Percentiles rank a stretch among this genome's conserved stretches.
Conservation (phyloP, 148 eudicot species). For the Pouteria glomerata region DNA sequence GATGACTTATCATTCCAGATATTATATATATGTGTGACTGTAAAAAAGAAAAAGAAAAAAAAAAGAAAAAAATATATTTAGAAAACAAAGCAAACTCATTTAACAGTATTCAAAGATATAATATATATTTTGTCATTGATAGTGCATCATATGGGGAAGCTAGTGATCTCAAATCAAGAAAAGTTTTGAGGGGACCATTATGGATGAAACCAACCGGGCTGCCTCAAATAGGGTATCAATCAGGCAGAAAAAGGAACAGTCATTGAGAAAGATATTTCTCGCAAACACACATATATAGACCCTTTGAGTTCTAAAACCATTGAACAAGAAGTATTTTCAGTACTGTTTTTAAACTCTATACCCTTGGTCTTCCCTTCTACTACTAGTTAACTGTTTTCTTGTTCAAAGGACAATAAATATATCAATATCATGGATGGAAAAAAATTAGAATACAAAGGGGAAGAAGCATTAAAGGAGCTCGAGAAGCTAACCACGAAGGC, state of each 20-base stretch:
- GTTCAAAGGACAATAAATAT: conserved; percentile 12
- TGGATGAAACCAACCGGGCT: conserved; percentile 14
- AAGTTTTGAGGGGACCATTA: conserved; percentile 10
- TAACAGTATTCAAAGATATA: not conserved
- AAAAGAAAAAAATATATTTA: too few species aligned
- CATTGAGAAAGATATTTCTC: not conserved
- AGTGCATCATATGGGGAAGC: not conserved
- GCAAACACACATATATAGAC: not conserved
- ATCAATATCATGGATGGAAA: conserved; percentile 47
- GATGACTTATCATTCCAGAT: too few species aligned
- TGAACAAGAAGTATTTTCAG: not conserved
- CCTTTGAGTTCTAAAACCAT: conserved; percentile 8
- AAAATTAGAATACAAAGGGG: conserved; percentile 71
- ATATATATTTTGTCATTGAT: not conserved
- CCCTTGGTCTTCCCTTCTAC: not conserved
- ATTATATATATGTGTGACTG: too few species aligned
- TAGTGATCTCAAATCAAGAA: conserved; percentile 21
- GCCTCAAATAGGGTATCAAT: conserved; percentile 16
- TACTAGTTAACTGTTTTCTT: not conserved
- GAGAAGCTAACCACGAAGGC: conserved; percentile 50
- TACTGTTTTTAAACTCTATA: not conserved
- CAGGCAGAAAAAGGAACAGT: not conserved
- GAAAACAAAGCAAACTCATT: not conserved
- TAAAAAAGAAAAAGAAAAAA: not conserved
- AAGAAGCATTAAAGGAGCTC: conserved; percentile 55